Evolutionary conservation across 2,329 filamentous ascomycete species (phyloP).

Genomic region (Myriosclerotinia scirpicola): DNA sequence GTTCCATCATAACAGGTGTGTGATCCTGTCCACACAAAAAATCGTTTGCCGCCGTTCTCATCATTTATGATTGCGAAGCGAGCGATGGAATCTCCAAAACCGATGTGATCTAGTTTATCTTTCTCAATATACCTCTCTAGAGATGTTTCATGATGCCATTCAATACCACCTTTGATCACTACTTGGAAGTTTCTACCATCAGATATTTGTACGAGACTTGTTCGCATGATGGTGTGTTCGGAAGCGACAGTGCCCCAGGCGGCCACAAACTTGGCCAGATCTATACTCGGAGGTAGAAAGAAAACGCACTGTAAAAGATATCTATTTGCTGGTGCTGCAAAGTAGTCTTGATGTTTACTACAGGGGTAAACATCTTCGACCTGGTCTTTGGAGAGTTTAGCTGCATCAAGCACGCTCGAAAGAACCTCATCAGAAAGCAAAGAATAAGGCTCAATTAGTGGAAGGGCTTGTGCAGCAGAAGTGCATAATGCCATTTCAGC

Average conservation of each 20-base stretch:
- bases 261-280: slow-evolving; percentile 29
- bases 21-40: slow-evolving; percentile 47
- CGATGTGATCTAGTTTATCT: slow-evolving; percentile 40
- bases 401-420: not conserved
- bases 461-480: not conserved
- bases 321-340: not conserved
- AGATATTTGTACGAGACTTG: slow-evolving; percentile 34
- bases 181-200: slow-evolving; percentile 24
- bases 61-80: slow-evolving; percentile 36
- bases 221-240: slow-evolving; percentile 39
- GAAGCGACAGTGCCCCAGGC: slow-evolving; percentile 36
- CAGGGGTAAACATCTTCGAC: slow-evolving; percentile 45
- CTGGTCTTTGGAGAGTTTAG: not conserved
- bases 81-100: slow-evolving; percentile 44
- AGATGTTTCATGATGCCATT: slow-evolving; percentile 1
- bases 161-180: slow-evolving; percentile 18
- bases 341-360: slow-evolving; percentile 42
- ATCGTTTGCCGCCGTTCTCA: slow-evolving; percentile 34
- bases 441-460: not conserved
- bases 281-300: slow-evolving; percentile 28
- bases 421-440: not conserved
- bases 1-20: slow-evolving; percentile 66
- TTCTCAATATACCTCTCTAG: slow-evolving; percentile 34
- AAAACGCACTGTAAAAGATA: not conserved
- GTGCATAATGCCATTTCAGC: slow-evolving; percentile 46